These are phyloP conservation scores for Viola odorata DNA, from an alignment of 345 rosid genomes.

Conservation along the genomic window DNA sequence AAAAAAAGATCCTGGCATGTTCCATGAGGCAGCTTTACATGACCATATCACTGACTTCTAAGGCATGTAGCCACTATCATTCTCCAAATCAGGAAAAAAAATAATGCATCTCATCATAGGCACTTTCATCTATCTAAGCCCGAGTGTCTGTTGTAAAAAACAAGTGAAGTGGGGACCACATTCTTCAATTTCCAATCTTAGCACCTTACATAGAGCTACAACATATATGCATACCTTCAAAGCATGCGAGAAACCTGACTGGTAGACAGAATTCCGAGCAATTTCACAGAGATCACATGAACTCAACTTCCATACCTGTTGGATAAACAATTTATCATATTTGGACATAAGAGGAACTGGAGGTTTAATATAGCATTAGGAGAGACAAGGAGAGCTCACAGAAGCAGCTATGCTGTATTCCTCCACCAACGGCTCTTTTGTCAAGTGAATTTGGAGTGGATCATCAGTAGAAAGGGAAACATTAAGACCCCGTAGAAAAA, in stretches of 20 bases:
- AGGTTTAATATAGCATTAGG: neutral
- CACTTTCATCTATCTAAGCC: no score
- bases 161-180: no score
- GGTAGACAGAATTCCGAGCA: slow-evolving; percentile 97
- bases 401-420: slow-evolving; percentile 99
- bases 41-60: no score
- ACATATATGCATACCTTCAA: slow-evolving; percentile 52
- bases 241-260: slow-evolving; percentile 99
- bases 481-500: slow-evolving; percentile 92
- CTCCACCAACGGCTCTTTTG: slow-evolving; percentile 96
- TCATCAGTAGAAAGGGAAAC: slow-evolving; percentile 97
- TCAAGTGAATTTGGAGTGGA: slow-evolving; percentile 95
- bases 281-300: slow-evolving; percentile 95
- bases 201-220: no score
- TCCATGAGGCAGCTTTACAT: no score
- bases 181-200: no score
- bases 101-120: no score
- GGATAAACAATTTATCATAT: slow-evolving; percentile 1
- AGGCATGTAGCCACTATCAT: no score
- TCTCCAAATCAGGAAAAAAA: no score
- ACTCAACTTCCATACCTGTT: slow-evolving; percentile 96
- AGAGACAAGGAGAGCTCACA: slow-evolving; percentile 38
- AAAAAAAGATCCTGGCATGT: no score
- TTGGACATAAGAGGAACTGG: neutral
- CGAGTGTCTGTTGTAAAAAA: no score